Conservation (phyloP, 768 basidiomycete genomes). For the Mycena kentingensis region DNA sequence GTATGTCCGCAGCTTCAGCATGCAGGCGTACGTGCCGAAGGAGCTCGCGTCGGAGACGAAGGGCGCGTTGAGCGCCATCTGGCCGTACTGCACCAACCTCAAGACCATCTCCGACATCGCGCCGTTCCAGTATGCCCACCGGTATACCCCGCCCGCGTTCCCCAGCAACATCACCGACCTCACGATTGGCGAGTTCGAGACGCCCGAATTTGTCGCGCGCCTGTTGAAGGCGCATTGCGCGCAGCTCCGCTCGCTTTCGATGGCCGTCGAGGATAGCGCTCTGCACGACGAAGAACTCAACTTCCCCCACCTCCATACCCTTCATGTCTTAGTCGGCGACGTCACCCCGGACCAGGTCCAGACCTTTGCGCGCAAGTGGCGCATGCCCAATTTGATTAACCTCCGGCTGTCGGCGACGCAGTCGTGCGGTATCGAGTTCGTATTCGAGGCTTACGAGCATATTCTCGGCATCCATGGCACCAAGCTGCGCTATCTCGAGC, state of each 20-base stretch:
- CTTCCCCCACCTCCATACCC: not conserved
- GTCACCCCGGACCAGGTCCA: not conserved
- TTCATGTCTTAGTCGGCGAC: not conserved
- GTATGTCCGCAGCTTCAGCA: not conserved
- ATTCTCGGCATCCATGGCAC: not conserved
- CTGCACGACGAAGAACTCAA: not conserved
- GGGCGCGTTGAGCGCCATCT: not conserved
- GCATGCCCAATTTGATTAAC: not conserved
- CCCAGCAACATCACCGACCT: not conserved
- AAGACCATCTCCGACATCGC: not conserved
- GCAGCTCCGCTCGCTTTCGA: not conserved
- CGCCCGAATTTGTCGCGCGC: not conserved
- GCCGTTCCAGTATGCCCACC: not conserved
- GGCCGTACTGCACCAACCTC: not conserved
- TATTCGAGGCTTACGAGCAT: not conserved
- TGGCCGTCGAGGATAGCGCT: not conserved
- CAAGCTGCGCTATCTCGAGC: slow-evolving; percentile 1
- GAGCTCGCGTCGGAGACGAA: not conserved
- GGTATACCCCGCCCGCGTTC: not conserved
- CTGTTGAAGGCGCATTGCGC: not conserved
- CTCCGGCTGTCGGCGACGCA: not conserved
- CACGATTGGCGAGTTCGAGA: not conserved
- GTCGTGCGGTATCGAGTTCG: too few relatives aligned
- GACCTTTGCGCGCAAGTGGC: not conserved
- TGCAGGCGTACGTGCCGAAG: not conserved